Conservation (phyloP, 192 early-diverging fungal species). For the Mortierella antarctica region DNA sequence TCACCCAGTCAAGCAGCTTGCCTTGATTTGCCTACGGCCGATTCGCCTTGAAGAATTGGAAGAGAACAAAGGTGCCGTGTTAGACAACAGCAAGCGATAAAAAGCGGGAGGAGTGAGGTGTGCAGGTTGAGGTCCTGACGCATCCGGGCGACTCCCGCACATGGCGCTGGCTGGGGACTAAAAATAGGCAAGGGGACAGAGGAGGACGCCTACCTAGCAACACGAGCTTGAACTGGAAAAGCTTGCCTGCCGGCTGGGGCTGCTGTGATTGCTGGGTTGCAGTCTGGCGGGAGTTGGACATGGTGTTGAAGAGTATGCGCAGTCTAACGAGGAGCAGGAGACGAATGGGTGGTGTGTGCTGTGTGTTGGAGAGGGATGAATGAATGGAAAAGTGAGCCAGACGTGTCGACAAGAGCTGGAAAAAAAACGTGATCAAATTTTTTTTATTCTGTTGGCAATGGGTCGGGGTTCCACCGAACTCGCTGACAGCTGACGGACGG, state of each 20-base stretch:
- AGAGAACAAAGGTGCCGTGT: not conserved
- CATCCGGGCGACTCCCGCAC: not conserved
- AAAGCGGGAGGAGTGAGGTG: not conserved
- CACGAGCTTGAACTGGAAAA: conserved; percentile 94
- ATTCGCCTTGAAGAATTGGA: conserved; percentile 56
- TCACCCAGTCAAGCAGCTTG: conserved; percentile 22
- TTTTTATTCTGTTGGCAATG: not conserved
- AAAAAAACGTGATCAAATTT: not conserved
- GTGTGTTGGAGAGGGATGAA: not conserved
- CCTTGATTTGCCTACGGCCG: conserved; percentile 78
- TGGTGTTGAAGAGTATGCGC: conserved; percentile 1
- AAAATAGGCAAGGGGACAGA: not conserved
- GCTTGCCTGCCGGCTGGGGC: conserved; percentile 66
- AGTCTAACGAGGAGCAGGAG: not conserved
- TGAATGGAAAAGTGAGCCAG: not conserved
- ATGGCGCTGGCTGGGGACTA: not conserved
- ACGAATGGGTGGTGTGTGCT: not conserved
- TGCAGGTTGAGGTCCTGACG: not conserved
- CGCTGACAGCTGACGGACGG: conserved; percentile 31
- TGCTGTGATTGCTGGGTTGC: conserved; percentile 10
- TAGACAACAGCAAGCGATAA: not conserved
- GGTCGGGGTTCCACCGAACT: conserved; percentile 11
- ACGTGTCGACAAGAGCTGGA: not conserved
- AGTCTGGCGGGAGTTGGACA: conserved; percentile 43
- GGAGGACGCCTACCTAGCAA: conserved; percentile 76